Evolutionary conservation across 345 rosid genomes (phyloP), one percentile per base, ranked within the genome.

Genomic region (Tarenaya hassleriana): DNA sequence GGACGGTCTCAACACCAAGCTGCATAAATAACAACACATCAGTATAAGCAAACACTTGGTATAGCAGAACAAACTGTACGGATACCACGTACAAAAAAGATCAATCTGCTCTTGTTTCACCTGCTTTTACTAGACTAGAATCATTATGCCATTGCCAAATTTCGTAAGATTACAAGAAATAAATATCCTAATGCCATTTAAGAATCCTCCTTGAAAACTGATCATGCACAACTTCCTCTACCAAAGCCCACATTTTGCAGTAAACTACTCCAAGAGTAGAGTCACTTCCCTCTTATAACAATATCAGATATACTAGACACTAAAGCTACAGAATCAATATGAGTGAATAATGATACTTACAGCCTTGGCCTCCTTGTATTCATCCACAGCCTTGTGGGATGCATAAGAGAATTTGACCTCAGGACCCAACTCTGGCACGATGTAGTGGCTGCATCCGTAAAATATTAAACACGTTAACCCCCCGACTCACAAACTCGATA

Each of bases 381-480:
- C 98, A 16, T 51, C 67, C 43, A 88, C 86, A 16, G 98, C 98
- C 82, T 87, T 91, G 88, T 91, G 98, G 40, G 92, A 91, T 18
- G 95, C 95, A 57, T 91, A 91, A 8, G 88, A 80, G 67, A 91
- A 91, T 13, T 78, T 81, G 52, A 84, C 94, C 10, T 84, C 86
- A 37, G 98, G 96, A 32, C 96, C 92, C 92, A 87, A 73, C 63
- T 91, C 98, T 27, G 98, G 96, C 57, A 91, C 96, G 44, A 91
- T 91, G 78, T 67, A 91, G 56, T 91, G 98, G 77, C 98, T 91
- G 73, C 40, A 73, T 47, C 63, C 58, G 47, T 7, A 52, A n/a
- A 65, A 31, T 0, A 15, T 45, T 53, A 43, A 29, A 10, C 11
- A 39, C 0, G 20, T 21, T 57, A 53, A 44, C 32, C 21, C 34